Base-by-base conservation (phyloP, 139 green algal species). In the Chara braunii region DNA sequence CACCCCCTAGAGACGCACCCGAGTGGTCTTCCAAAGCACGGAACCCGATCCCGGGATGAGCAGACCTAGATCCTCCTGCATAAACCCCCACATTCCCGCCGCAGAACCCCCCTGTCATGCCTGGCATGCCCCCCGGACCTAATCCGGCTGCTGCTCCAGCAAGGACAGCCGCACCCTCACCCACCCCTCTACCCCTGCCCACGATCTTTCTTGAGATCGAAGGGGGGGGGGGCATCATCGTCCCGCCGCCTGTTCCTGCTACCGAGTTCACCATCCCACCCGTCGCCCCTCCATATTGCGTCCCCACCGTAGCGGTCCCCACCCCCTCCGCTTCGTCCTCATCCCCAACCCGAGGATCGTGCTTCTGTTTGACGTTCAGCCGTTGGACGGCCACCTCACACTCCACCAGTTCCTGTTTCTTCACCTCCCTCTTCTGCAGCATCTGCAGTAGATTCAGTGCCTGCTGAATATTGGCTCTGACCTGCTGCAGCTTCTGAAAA, bases 401-500 rank as follows among this genome's bases (percentile, higher is more conserved):
- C 32, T 69, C 58, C 2, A 29, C 18, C 26, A 74, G 14, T 5
- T 74, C 64, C 28, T 63, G 32, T 40, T 74, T 74, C 43, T 74
- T 74, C 57, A 29, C 29, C 64, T 74, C 64, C 31, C 64, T 54
- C 45, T 54, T 54, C 45, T 43, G 45, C 3, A 54, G 45, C 8
- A 28, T 26, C 26, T 43, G 45, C 45, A 54, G 45, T 3, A 43
- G 45, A 9, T 54, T 28, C 14, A 54, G 9, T 14, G 45, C 26
- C 2, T 26, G 31, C 45, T 43, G 26, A 43, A 28, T 28, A 14
- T 54, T 28, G 35, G 23, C 24, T 22, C 11, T 8, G 26, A 75
- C 66, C 60, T 65, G 36, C 11, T 28, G 64, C 30, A 76, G 42
- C 37, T 76, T 76, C 9, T 76, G 37, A 59, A 68, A 76, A 2